Conservation (phyloP, 2,329 filamentous ascomycete species). For the Proliferodiscus dingleyae region DNA sequence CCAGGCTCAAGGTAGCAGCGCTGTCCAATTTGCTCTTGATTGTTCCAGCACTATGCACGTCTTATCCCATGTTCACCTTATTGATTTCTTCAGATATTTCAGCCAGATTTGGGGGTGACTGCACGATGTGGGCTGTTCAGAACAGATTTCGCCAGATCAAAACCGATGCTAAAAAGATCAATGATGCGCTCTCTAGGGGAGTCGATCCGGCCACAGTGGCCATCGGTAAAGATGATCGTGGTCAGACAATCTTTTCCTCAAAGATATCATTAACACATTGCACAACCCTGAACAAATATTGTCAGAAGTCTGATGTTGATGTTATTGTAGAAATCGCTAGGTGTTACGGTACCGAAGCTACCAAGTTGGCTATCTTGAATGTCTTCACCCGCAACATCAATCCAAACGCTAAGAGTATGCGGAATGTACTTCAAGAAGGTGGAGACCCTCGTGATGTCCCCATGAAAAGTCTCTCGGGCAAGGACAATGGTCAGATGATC, state of each 20-base stretch:
- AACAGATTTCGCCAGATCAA: conserved; percentile 38
- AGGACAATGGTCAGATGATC: neutral
- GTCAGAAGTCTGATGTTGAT: too few relatives aligned
- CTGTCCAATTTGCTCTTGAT: too few relatives aligned
- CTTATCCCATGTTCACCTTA: conserved; percentile 6
- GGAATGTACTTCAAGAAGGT: conserved; percentile 5
- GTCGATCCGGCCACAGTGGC: conserved; percentile 33
- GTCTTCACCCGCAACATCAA: too few relatives aligned
- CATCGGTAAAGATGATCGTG: conserved; percentile 14
- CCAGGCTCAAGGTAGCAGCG: conserved; percentile 17
- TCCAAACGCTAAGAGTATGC: conserved; percentile 32
- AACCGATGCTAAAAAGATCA: conserved; percentile 35
- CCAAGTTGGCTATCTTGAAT: too few relatives aligned
- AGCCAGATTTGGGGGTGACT: conserved; percentile 30
- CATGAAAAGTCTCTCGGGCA: conserved; percentile 4
- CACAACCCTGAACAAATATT: too few relatives aligned
- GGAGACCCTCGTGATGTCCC: conserved; percentile 10
- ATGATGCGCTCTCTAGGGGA: conserved; percentile 24
- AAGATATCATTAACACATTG: conserved; percentile 1
- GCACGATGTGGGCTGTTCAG: conserved; percentile 33
- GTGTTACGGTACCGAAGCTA: too few relatives aligned
- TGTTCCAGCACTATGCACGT: too few relatives aligned
- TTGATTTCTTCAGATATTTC: conserved; percentile 24
- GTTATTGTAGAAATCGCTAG: too few relatives aligned
- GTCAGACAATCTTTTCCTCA: conserved; percentile 2